These are phyloP conservation scores for Gamarada debralockiae DNA, from an alignment of 495 filamentous ascomycete genomes.

Conservation along the genomic window DNA sequence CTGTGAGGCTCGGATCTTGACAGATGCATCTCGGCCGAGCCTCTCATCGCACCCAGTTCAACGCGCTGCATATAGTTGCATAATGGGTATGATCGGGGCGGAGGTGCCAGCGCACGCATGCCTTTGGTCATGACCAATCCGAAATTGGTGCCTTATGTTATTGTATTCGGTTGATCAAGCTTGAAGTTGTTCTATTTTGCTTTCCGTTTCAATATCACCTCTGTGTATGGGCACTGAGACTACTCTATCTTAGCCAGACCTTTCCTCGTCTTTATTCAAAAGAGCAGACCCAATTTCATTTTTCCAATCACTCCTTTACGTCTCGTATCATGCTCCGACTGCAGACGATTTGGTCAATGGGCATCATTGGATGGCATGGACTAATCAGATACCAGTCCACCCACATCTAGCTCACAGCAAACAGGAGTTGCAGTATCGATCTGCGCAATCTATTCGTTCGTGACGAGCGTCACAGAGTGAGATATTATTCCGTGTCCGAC, in stretches of 20 bases:
- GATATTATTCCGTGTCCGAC: not conserved
- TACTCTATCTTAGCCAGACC: not conserved
- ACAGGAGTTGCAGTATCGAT: not conserved
- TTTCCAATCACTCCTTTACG: not conserved
- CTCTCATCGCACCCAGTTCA: conserved; percentile 1
- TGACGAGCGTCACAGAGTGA: not conserved
- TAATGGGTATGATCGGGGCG: conserved; percentile 6
- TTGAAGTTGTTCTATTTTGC: not conserved
- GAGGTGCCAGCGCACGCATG: conserved; percentile 2
- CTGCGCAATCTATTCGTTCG: conserved; percentile 1
- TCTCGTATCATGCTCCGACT: not conserved
- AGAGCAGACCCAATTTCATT: not conserved
- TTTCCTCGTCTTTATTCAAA: not conserved
- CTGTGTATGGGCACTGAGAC: too few relatives aligned
- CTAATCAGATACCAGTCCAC: conserved; percentile 8
- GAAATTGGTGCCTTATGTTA: not conserved
- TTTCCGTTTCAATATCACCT: not conserved
- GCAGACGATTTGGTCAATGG: not conserved
- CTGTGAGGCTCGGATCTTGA: conserved; percentile 5
- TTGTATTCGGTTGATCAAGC: not conserved
- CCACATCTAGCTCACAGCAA: conserved; percentile 1
- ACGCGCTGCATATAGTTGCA: not conserved
- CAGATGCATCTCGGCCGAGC: conserved; percentile 4
- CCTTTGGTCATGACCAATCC: not conserved
- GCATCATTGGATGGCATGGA: conserved; percentile 2